Evolutionary conservation across 73 alveolate species (phyloP), one percentile per base, ranked within the genome.

Genomic region (Paramecium sexaurelia): DNA sequence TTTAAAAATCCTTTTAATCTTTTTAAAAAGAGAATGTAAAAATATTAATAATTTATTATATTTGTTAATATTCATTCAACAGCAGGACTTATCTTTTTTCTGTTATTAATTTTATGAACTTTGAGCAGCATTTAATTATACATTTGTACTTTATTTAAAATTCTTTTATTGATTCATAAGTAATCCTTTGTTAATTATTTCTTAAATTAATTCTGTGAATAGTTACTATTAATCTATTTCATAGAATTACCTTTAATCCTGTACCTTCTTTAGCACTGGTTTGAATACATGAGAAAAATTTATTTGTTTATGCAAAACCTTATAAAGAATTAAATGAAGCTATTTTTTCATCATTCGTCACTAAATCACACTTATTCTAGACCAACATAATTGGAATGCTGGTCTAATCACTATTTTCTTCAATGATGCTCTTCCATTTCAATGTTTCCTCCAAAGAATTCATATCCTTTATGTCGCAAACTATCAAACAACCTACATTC

Each of bases 361-460:
- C 68, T 20, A 68, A 75, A 13, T 88, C 94, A 43, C 55, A 73
- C 43, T 87, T 87, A 87, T 87, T 87, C 43, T 87, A 20, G 19
- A 69, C 85, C 55, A 88, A 29, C 68, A 68, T 68, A 11, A 69
- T 69, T 40, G 85, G 90, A 20, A 88, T 66, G 5, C 39, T 43
- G 11, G 41, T 88, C 32, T 88, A 43, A 68, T 69, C 94, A 27
- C 85, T 43, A 26, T 75, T 27, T 22, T 88, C 94, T 6, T 88
- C 91, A 4, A 88, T 43, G 33, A 69, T 69, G 11, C 75, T 88
- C 84, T 88, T 88, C 94, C 85, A 88, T 57, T 69, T 68, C 5
- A 69, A 41, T 13, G 94, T 69, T n/a, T 88, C 75, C 27, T 88
- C 55, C 11, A 69, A 88, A 41, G 94, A 69, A 43, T 88, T 82